Percentiles rank a stretch among this genome's conserved stretches.
phyloP scores from a whole-genome alignment of 139 green algal species.

The Chlorella sp. region DNA sequence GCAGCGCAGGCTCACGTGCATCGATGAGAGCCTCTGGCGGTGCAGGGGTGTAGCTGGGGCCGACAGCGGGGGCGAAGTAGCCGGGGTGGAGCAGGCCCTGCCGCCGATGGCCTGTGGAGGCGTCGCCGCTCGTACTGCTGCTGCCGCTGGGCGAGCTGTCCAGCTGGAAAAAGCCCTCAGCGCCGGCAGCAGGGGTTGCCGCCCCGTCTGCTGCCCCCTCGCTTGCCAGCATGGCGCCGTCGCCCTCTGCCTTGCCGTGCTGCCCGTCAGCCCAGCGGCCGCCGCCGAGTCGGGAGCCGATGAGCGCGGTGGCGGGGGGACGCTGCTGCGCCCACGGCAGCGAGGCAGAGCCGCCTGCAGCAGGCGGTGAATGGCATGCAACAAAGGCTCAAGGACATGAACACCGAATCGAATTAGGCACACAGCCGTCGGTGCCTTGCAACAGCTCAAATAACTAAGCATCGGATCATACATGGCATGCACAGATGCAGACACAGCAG shows the following conservation, averaged over 20 bases:
- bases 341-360: slow-evolving; percentile 7
- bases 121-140: background rate
- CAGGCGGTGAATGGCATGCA: too few species aligned
- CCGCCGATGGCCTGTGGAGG: background rate
- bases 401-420: too few species aligned
- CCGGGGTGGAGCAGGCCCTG: slow-evolving; percentile 25
- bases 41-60: slow-evolving; percentile 47
- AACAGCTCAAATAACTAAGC: background rate
- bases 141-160: background rate
- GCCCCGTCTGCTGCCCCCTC: background rate
- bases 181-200: too few species aligned
- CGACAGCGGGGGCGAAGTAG: slow-evolving; percentile 11
- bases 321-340: slow-evolving; percentile 32
- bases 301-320: background rate
- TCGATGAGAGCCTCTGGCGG: slow-evolving; percentile 44
- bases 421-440: background rate
- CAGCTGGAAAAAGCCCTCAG: background rate
- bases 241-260: too few species aligned
- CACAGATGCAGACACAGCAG: too few species aligned
- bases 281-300: background rate
- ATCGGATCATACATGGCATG: background rate
- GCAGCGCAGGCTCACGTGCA: background rate
- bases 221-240: background rate
- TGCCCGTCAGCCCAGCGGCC: background rate
- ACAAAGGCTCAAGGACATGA: too few species aligned